phyloP scores from a whole-genome alignment of 1,284 basidiomycete species.

The Ceratobasidium sp. region DNA sequence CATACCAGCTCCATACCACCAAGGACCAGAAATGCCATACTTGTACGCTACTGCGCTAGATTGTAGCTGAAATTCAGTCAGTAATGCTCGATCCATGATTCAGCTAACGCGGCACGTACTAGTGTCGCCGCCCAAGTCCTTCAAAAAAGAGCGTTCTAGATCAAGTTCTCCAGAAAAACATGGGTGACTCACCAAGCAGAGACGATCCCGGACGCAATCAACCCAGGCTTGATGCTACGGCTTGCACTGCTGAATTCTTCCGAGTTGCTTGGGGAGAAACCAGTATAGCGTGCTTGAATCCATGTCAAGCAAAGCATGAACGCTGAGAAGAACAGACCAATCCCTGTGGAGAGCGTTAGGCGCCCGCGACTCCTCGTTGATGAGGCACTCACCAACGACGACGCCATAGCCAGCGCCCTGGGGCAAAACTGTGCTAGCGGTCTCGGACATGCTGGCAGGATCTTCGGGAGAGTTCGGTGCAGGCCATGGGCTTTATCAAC shows the following conservation, averaged over 20 bases:
- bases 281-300: constrained; percentile 78
- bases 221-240: constrained; percentile 84
- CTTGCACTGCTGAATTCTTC: constrained; percentile 86
- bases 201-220: constrained; percentile 92
- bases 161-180: neutral
- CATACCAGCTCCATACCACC: constrained; percentile 71
- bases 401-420: constrained; percentile 85
- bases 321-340: constrained; percentile 84
- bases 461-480: constrained; percentile 2
- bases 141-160: constrained; percentile 41
- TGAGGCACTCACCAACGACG: constrained; percentile 21
- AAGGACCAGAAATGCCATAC: constrained; percentile 77
- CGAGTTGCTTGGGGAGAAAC: constrained; percentile 68
- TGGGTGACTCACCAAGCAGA: constrained; percentile 67
- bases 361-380: constrained; percentile 48
- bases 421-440: constrained; percentile 53
- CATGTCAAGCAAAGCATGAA: constrained; percentile 81
- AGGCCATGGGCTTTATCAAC: constrained; percentile 16
- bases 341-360: constrained; percentile 63
- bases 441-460: constrained; percentile 46
- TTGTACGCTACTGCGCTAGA: constrained; percentile 86
- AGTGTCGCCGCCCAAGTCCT: constrained; percentile 83
- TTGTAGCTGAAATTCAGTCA: constrained; percentile 63
- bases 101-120: constrained; percentile 57
- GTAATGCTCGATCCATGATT: neutral